Evolutionary conservation across 2,329 filamentous ascomycete genomes (phyloP), one percentile per base, ranked within the genome.

Genomic region (Clonostachys rhizophaga): DNA sequence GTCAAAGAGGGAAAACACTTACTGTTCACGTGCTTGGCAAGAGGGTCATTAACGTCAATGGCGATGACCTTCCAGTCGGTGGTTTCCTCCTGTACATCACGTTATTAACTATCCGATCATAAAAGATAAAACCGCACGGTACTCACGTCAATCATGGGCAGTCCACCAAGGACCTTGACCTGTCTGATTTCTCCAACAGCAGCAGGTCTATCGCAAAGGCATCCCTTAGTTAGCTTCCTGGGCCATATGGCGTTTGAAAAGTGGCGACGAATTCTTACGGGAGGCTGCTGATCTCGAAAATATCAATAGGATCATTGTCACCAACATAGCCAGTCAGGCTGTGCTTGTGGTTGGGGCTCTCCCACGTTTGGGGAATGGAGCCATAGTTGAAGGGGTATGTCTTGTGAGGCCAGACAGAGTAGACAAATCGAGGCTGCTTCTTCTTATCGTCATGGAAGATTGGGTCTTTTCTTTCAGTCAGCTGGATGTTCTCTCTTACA

Each of bases 341-440:
- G 42, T 71, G 67, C 16, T 66, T 52, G 35, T 63, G 58, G 49
- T 70, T 71, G 18, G 68, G 65, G 44, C 64, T 66, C 54, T 72
- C 69, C 69, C 69, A 72, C 0, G 69, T 72, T 51, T 71, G 69
- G 0, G 69, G 69, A 17, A 72, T 68, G 5, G 68, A 70, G 0
- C 69, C 69, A 43, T 72, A 72, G 24, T 66, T 58, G 50, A 71
- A 70, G 0, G 68, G 69, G 36, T 72, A 72, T 0, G 65, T 59
- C 55, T 66, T 70, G 55, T 71, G 68, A 36, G 69, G 69, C 66
- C 67, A 72, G 10, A 71, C 60, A 24, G 59, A 69, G 44, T 67
- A 64, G 12, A 72, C 67, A 18, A 67, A 72, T 20, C 69, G 59
- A 13, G 62, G 64, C 34, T 55, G 51, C 2, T 60, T 54, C 13